Percentiles rank a stretch among this genome's conserved stretches.
Conservation (phyloP, 768 basidiomycete species). For the Mrakia hoshinonis region DNA sequence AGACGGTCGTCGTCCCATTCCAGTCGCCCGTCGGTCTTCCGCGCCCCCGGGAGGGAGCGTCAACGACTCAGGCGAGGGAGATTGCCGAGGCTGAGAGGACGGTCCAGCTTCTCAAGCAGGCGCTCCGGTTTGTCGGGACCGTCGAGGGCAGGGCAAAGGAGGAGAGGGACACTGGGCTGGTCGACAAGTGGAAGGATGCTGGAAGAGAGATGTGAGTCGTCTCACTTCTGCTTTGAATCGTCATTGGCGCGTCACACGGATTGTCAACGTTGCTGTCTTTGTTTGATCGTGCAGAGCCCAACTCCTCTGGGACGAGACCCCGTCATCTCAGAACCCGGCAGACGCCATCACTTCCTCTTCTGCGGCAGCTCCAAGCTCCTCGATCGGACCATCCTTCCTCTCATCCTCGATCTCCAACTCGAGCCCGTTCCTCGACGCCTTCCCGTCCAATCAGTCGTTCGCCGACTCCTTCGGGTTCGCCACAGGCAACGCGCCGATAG, state of each 20-base stretch:
- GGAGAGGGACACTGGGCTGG: neutral
- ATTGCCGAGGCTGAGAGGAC: neutral
- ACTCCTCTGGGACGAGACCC: conserved; percentile 6
- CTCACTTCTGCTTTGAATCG: neutral
- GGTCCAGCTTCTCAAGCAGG: conserved; percentile 3
- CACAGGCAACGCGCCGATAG: neutral
- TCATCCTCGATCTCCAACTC: neutral
- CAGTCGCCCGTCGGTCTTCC: neutral
- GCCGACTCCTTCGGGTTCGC: neutral
- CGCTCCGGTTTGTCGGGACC: neutral
- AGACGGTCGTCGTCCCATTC: neutral
- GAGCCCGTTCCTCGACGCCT: neutral
- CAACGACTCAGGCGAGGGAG: neutral
- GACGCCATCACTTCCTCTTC: neutral
- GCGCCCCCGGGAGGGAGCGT: neutral
- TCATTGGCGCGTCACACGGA: no score
- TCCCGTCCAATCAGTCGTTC: neutral
- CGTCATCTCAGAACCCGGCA: neutral
- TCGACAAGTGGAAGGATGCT: conserved; percentile 9
- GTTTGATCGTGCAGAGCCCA: neutral
- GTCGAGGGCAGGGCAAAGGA: neutral
- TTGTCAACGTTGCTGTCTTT: neutral
- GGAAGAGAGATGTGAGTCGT: neutral
- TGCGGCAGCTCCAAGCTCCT: neutral
- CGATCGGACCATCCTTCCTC: neutral